A percentile compares a stretch with the other conserved stretches of the same genome.
These are phyloP conservation scores for Ensete glaucum DNA, from an alignment of 176 grass and related monocot genomes.

Conservation along the genomic window DNA sequence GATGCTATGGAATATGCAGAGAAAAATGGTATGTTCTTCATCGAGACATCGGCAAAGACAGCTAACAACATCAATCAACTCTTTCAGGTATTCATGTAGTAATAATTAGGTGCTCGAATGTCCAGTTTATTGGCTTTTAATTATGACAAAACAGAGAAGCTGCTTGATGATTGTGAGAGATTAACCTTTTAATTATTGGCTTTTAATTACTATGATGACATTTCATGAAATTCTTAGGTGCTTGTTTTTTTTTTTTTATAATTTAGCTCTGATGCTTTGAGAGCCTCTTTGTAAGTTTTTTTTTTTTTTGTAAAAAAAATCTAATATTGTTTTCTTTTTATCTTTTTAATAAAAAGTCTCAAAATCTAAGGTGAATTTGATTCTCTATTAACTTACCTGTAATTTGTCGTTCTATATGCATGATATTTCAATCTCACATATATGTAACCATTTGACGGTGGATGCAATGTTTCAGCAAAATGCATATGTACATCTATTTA, in stretches of 20 bases:
- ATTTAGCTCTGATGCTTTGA: background rate
- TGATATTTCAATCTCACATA: background rate
- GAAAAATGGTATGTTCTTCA: slow-evolving; percentile 70
- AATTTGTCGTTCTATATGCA: background rate
- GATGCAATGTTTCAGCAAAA: background rate
- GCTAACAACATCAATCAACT: slow-evolving; percentile 84
- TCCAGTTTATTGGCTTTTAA: too few relatives aligned
- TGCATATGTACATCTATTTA: background rate
- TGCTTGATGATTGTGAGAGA: too few relatives aligned
- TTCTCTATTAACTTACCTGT: background rate
- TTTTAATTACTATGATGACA: background rate
- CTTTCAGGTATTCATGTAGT: slow-evolving; percentile 43
- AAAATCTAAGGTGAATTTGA: background rate
- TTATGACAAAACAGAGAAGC: too few relatives aligned
- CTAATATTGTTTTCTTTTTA: background rate
- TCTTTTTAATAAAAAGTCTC: background rate
- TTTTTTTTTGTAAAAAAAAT: background rate
- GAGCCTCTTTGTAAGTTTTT: background rate
- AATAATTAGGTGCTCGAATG: too few relatives aligned
- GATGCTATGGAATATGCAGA: slow-evolving; percentile 56
- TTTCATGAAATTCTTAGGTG: background rate
- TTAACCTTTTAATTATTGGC: too few relatives aligned
- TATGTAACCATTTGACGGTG: background rate
- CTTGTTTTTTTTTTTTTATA: too few relatives aligned
- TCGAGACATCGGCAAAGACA: slow-evolving; percentile 82